Conservation (phyloP, 1,284 basidiomycete genomes). For the Leucocoprinus gongylophorus region DNA sequence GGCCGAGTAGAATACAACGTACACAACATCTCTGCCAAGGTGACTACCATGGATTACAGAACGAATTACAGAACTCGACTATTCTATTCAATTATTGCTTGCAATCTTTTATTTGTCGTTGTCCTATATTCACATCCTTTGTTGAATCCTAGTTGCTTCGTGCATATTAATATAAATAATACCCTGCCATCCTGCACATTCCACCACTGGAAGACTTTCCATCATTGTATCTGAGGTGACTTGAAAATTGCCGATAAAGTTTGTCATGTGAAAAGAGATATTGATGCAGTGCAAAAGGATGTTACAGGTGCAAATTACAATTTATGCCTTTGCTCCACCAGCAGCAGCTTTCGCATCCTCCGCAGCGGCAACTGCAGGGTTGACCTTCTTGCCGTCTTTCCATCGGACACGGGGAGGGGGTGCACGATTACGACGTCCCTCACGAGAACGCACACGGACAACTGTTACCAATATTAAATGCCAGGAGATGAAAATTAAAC, state of each 20-base stretch:
- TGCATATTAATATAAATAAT: slow-evolving; percentile 12
- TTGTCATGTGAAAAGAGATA: background rate
- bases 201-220: background rate
- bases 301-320: slow-evolving; percentile 11
- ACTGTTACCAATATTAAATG: slow-evolving; percentile 34
- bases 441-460: slow-evolving; percentile 91
- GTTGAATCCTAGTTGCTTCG: slow-evolving; percentile 2
- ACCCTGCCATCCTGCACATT: slow-evolving; percentile 1
- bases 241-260: background rate
- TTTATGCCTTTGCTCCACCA: slow-evolving; percentile 11
- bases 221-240: background rate
- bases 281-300: slow-evolving; percentile 10
- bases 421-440: slow-evolving; percentile 91
- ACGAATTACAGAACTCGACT: background rate
- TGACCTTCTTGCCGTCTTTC: slow-evolving; percentile 98
- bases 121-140: background rate
- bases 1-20: slow-evolving; percentile 13
- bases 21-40: background rate
- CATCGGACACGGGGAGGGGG: slow-evolving; percentile 95
- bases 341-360: slow-evolving; percentile 51
- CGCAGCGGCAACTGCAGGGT: slow-evolving; percentile 73
- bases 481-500: background rate
- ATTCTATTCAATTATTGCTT: slow-evolving; percentile 4
- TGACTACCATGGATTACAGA: background rate
- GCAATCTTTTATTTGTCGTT: slow-evolving; percentile 2